Conservation (phyloP, 2,329 filamentous ascomycete species). For the Xylariaceae sp. region DNA sequence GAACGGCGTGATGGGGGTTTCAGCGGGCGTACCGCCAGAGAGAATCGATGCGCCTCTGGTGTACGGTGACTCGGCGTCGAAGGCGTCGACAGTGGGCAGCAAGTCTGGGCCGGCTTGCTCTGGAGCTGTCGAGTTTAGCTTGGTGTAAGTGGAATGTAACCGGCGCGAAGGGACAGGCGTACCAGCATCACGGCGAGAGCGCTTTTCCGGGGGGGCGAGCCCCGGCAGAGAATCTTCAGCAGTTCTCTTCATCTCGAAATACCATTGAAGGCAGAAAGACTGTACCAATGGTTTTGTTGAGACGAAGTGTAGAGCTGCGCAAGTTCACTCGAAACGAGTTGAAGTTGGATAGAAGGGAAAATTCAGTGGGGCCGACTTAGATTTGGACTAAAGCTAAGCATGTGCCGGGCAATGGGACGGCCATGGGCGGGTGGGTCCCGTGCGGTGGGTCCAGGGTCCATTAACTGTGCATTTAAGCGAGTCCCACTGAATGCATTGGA, state of each 20-base stretch:
- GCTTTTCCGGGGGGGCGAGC: conserved; percentile 17
- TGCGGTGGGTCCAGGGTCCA: background rate
- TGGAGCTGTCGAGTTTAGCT: too few relatives aligned
- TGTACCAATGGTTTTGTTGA: conserved; percentile 7
- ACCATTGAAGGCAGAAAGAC: background rate
- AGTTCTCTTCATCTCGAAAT: conserved; percentile 26
- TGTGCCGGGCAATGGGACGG: too few relatives aligned
- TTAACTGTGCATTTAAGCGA: background rate
- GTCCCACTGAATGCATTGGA: background rate
- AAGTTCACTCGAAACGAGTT: background rate
- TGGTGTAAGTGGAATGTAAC: conserved; percentile 26
- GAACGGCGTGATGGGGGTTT: conserved; percentile 43
- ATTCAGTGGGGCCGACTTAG: conserved; percentile 19
- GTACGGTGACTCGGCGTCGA: conserved; percentile 22
- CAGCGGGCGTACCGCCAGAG: conserved; percentile 28
- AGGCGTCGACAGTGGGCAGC: background rate
- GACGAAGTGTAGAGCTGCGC: background rate
- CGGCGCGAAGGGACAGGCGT: conserved; percentile 47
- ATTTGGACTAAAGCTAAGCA: background rate
- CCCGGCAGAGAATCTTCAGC: conserved; percentile 14
- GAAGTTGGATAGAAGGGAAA: conserved; percentile 8
- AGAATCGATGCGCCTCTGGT: conserved; percentile 19
- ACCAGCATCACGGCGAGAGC: conserved; percentile 10
- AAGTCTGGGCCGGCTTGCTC: too few relatives aligned
- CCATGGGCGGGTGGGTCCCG: too few relatives aligned